Evolutionary conservation across 1,284 basidiomycete species (phyloP), one percentile per base, ranked within the genome.

Genomic region (Meira nashicola): DNA sequence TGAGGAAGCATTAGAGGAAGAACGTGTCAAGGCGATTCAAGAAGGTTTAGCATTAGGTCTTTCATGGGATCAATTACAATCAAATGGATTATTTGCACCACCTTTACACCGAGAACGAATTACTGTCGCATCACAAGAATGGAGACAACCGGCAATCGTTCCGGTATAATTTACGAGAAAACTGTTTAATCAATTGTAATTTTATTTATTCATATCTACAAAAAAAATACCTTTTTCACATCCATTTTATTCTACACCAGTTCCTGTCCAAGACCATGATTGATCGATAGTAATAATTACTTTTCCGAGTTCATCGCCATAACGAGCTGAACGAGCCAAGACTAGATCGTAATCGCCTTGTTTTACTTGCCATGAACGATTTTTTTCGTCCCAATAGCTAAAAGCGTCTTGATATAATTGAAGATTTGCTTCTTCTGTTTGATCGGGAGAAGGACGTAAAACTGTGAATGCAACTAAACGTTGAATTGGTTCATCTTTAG

Each of bases 381-480:
- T 14, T 23, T 11, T 37, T 38, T 51, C 57, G 39, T 46, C 56
- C 58, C 58, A 59, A 7, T 41, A 19, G 37, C 40, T 46, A 21
- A 59, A 41, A 11, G 10, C 40, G 15, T 58, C 56, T 39, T 46
- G 14, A 17, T 58, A 54, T n/a, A 59, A 10, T 8, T 28, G 33
- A 17, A 59, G 39, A 12, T 28, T 21, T 12, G 47, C n/a, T 11
- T 9, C 12, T 15, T 41, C 10, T 12, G 28, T 15, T 39, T 59
- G n/a, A 12, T 55, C 56, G 10, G 58, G 4, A 11, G 15, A 4
- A 14, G 44, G 38, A 17, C 55, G 58, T n/a, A 47, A 14, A 9
- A 51, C 17, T 11, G 3, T 5, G 39, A 59, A 59, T 38, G 57
- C 58, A 8, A 10, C 58, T 39, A 59, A 51, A 39, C 55, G n/a